These are phyloP conservation scores for Capsicum chinense DNA, from an alignment of 257 asterid species.

Conservation along the genomic window DNA sequence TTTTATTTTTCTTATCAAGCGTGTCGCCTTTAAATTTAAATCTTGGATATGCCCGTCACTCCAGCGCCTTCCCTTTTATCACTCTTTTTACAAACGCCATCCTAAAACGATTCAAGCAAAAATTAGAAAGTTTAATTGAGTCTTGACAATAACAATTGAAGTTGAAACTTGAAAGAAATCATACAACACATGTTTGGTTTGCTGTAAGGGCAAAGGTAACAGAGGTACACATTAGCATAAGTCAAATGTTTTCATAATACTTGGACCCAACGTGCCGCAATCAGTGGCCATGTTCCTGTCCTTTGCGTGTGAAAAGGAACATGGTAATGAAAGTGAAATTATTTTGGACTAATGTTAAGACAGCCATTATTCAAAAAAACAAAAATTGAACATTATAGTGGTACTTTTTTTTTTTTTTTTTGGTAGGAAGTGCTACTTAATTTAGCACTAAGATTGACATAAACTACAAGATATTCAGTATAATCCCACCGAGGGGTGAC, in stretches of 20 bases:
- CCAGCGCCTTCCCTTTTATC: not conserved
- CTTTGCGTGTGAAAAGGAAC: not conserved
- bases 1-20: too few relatives aligned
- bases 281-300: slow-evolving; percentile 17
- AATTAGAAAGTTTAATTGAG: not conserved
- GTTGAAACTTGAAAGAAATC: not conserved
- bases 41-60: not conserved
- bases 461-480: too few relatives aligned
- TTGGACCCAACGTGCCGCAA: slow-evolving; percentile 32
- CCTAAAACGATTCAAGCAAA: not conserved
- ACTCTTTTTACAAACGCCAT: not conserved
- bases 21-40: not conserved
- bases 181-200: slow-evolving; percentile 20
- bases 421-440: not conserved
- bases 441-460: not conserved
- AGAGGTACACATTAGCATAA: not conserved
- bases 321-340: not conserved
- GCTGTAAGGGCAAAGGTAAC: not conserved
- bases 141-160: not conserved
- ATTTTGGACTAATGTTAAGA: not conserved
- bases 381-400: not conserved
- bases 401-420: not conserved
- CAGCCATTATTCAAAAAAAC: not conserved
- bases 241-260: slow-evolving; percentile 5
- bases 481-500: too few relatives aligned